Conservation (phyloP, 306 rosid genomes). For the Prinsepia uniflora region DNA sequence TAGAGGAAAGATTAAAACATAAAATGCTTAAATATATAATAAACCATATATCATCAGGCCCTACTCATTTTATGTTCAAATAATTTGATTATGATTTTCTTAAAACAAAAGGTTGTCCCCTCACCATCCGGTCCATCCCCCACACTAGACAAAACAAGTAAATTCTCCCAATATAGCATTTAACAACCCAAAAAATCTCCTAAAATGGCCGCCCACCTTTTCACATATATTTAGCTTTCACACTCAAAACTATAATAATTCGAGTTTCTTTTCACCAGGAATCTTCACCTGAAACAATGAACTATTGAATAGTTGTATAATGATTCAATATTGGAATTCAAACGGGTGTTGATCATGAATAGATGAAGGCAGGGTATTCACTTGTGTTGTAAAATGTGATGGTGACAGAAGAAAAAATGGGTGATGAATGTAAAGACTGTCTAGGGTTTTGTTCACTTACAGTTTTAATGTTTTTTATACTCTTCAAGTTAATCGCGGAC, state of each 20-base stretch:
- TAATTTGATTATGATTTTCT: conserved; percentile 9
- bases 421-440: no score
- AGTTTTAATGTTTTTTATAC: no score
- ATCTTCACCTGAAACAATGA: no score
- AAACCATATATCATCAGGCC: background rate
- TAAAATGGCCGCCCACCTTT: background rate
- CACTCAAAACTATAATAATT: background rate
- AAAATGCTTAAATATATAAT: background rate
- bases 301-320: background rate
- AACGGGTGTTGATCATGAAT: conserved; percentile 2
- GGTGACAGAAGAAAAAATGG: conserved; percentile 24
- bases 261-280: no score
- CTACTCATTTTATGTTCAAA: conserved; percentile 1
- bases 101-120: background rate
- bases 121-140: conserved; percentile 10
- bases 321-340: conserved; percentile 25
- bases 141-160: background rate
- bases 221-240: background rate
- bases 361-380: no score
- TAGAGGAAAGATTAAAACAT: conserved; percentile 7
- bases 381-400: conserved; percentile 27
- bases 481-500: no score
- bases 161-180: background rate
- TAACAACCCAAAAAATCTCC: background rate
- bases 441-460: no score